These are phyloP conservation scores for Ambispora gerdemannii DNA, from an alignment of 192 early-diverging fungal species.

Conservation along the genomic window DNA sequence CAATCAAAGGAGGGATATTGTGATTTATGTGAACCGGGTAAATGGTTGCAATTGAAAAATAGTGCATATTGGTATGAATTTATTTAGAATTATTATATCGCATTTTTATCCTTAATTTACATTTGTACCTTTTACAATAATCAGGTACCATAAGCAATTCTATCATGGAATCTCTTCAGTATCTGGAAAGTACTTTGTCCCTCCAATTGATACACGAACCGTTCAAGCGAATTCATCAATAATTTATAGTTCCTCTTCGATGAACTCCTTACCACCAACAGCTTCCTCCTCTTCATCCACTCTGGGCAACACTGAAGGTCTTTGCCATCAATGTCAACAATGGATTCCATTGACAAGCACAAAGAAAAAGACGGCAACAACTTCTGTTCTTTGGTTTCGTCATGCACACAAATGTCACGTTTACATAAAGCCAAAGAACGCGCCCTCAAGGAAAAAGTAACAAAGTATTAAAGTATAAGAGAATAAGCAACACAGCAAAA, in stretches of 20 bases:
- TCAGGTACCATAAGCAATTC: conserved; percentile 84
- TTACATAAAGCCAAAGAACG: conserved; percentile 69
- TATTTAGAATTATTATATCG: not conserved
- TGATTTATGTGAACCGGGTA: conserved; percentile 75
- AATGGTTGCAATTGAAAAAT: conserved; percentile 87
- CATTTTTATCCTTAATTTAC: too few species aligned
- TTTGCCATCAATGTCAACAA: conserved; percentile 79
- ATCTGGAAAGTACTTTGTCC: conserved; percentile 69
- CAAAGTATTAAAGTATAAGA: too few species aligned
- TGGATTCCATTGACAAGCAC: conserved; percentile 77
- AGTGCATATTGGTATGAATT: conserved; percentile 72
- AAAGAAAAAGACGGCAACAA: conserved; percentile 64
- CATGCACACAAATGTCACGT: conserved; percentile 87
- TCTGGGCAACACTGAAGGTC: conserved; percentile 69
- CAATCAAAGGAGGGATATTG: conserved; percentile 80
- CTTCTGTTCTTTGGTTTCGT: conserved; percentile 71
- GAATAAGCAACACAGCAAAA: too few species aligned
- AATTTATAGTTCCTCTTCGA: conserved; percentile 65
- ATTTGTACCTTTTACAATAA: not conserved
- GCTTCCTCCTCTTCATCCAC: conserved; percentile 60
- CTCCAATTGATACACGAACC: conserved; percentile 69
- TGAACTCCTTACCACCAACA: conserved; percentile 65
- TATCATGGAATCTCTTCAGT: conserved; percentile 84
- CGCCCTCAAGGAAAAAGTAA: not conserved
- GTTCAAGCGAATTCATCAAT: conserved; percentile 31